A percentile compares a stretch with the other conserved stretches of the same genome.
Evolutionary conservation across 2,329 filamentous ascomycete genomes (phyloP).

Genomic region (Clarireedia paspali): DNA sequence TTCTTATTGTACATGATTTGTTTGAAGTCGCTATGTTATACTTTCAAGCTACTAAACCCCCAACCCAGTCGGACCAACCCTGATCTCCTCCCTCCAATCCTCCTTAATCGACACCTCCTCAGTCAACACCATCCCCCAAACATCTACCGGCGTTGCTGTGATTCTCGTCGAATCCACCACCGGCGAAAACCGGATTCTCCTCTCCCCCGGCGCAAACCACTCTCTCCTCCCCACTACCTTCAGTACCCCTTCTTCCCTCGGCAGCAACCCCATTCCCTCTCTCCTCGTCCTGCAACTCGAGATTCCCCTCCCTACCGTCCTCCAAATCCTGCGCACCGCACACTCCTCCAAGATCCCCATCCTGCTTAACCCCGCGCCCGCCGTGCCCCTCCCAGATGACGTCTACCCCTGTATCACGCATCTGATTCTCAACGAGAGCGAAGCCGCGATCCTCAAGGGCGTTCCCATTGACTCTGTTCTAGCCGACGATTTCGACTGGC

Average conservation of each 20-base stretch:
- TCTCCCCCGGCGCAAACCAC: constrained; percentile 63
- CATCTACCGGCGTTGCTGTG: constrained; percentile 62
- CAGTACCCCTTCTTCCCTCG: constrained; percentile 27
- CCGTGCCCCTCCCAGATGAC: constrained; percentile 56
- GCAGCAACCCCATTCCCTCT: constrained; percentile 41
- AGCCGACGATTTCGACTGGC: constrained; percentile 36
- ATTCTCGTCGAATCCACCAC: constrained; percentile 68
- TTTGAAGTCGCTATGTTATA: too few species aligned
- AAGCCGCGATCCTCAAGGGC: constrained; percentile 66
- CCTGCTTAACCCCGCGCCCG: constrained; percentile 80
- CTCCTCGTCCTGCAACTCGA: constrained; percentile 73
- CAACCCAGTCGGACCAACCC: constrained; percentile 55
- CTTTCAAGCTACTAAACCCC: constrained; percentile 15
- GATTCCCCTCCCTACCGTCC: constrained; percentile 58
- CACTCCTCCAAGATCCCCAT: constrained; percentile 47
- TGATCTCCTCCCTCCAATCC: constrained; percentile 49
- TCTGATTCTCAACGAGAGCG: constrained; percentile 84
- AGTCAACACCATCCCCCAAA: constrained; percentile 38
- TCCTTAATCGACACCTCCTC: constrained; percentile 55
- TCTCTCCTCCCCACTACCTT: constrained; percentile 36
- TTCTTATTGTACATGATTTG: not conserved
- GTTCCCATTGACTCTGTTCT: constrained; percentile 34
- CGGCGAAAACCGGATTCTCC: constrained; percentile 70
- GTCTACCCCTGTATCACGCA: constrained; percentile 65
- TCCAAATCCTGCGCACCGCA: constrained; percentile 50